phyloP scores from a whole-genome alignment of 257 asterid genomes.

The Fraxinus pennsylvanica region DNA sequence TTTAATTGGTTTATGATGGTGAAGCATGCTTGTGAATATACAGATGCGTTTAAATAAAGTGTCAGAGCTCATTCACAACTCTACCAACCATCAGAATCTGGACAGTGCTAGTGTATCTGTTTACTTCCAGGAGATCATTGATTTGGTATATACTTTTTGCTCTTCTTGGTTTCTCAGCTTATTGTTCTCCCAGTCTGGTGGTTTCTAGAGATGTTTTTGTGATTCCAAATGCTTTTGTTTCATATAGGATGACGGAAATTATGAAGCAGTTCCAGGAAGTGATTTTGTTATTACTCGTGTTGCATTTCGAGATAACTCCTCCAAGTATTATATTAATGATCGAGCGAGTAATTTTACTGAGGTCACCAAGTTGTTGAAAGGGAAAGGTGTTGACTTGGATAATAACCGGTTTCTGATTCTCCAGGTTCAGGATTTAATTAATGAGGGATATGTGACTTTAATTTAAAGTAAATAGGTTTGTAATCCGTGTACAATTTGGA shows the following conservation, averaged over 20 bases:
- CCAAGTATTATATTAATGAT: slow-evolving; percentile 80
- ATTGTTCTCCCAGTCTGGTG: slow-evolving; percentile 2
- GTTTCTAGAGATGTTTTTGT: neutral
- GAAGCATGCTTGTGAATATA: slow-evolving; percentile 21
- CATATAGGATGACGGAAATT: slow-evolving; percentile 74
- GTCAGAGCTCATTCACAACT: slow-evolving; percentile 96
- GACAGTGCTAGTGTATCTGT: slow-evolving; percentile 97
- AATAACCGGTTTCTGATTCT: slow-evolving; percentile 94
- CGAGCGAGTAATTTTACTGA: slow-evolving; percentile 84
- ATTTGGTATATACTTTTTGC: slow-evolving; percentile 50
- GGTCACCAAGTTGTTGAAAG: slow-evolving; percentile 88
- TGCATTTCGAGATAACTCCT: slow-evolving; percentile 89
- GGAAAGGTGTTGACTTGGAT: slow-evolving; percentile 96
- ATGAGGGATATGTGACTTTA: neutral
- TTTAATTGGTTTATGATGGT: slow-evolving; percentile 11
- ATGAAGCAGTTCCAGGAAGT: slow-evolving; percentile 83
- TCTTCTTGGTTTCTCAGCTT: neutral
- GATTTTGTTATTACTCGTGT: slow-evolving; percentile 79
- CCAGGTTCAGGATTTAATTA: slow-evolving; percentile 54
- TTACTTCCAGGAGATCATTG: slow-evolving; percentile 91
- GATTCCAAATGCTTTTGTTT: slow-evolving; percentile 6
- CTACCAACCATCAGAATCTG: slow-evolving; percentile 91
- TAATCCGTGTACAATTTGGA: slow-evolving; percentile 16
- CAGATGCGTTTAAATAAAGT: slow-evolving; percentile 99
- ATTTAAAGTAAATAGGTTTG: neutral